Conservation (phyloP, 148 eudicot genomes). For the Amaranthus hypochondriacus region DNA sequence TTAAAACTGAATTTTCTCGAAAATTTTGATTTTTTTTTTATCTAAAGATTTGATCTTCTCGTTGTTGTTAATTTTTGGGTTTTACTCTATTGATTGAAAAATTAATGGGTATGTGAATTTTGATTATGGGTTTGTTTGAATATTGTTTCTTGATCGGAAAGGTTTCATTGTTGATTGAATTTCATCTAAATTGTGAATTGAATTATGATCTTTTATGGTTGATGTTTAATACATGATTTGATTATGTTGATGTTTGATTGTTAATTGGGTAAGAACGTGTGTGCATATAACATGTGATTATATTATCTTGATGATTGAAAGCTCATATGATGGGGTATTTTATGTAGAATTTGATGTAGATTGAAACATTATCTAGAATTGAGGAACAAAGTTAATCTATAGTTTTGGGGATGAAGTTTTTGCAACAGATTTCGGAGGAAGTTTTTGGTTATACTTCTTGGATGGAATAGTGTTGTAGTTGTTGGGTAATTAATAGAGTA, state of each 20-base stretch:
- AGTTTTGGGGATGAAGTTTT: no score
- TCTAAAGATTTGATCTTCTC: background rate
- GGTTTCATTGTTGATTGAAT: no score
- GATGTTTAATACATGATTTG: background rate
- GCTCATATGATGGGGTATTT: background rate
- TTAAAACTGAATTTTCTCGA: background rate
- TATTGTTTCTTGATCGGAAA: no score
- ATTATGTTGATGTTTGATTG: background rate
- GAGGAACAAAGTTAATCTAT: no score
- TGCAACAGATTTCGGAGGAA: no score
- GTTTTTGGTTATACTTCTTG: background rate
- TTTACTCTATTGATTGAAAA: no score
- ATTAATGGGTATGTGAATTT: no score
- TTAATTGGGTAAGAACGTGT: background rate
- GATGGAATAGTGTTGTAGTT: background rate
- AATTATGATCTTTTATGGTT: background rate
- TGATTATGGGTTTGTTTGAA: no score
- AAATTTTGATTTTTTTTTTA: slow-evolving; percentile 12
- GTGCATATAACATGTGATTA: background rate
- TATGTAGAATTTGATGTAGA: background rate
- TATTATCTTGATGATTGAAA: background rate
- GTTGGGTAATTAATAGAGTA: background rate
- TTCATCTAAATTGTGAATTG: no score
- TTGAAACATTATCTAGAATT: background rate
- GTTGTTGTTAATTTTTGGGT: background rate